A percentile compares a stretch with the other conserved stretches of the same genome.
These are phyloP conservation scores for Neocatenulostroma microsporum DNA, from an alignment of 2,329 filamentous ascomycete species.

Conservation along the genomic window DNA sequence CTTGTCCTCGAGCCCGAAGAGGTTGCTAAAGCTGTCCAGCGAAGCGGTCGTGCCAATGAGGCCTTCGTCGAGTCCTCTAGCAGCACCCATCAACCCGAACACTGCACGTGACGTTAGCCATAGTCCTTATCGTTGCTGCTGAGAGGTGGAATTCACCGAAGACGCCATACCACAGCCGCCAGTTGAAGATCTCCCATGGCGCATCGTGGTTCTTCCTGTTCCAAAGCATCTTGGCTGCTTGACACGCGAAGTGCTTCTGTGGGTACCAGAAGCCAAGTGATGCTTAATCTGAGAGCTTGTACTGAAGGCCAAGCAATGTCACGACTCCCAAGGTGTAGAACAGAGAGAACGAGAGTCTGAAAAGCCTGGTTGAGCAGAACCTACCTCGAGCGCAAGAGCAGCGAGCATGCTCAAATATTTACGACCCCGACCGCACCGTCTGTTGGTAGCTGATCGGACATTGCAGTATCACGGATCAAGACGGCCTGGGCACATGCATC, in stretches of 20 bases:
- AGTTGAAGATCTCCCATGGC: conserved; percentile 65
- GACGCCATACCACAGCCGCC: conserved; percentile 70
- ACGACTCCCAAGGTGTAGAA: too few relatives aligned
- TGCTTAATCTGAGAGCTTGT: too few relatives aligned
- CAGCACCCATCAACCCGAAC: conserved; percentile 58
- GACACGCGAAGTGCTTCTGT: too few relatives aligned
- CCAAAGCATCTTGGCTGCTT: conserved; percentile 20
- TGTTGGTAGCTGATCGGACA: too few relatives aligned
- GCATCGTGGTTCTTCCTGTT: conserved; percentile 48
- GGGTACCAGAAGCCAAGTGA: too few relatives aligned
- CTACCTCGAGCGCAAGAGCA: too few relatives aligned
- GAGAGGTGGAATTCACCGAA: conserved; percentile 29
- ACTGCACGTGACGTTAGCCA: conserved; percentile 7
- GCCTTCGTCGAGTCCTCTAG: conserved; percentile 72
- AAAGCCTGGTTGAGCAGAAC: too few relatives aligned
- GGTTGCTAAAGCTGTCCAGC: conserved; percentile 54
- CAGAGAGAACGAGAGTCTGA: too few relatives aligned
- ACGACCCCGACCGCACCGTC: too few relatives aligned
- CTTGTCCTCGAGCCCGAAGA: conserved; percentile 52
- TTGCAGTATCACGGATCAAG: not conserved
- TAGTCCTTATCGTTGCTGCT: not conserved
- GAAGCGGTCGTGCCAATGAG: conserved; percentile 54
- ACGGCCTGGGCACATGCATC: conserved; percentile 3
- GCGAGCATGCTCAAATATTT: too few relatives aligned
- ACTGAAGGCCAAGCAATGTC: too few relatives aligned